These are phyloP conservation scores for Mucor plumbeus DNA, from an alignment of 371 early-diverging fungal species.

Conservation along the genomic window DNA sequence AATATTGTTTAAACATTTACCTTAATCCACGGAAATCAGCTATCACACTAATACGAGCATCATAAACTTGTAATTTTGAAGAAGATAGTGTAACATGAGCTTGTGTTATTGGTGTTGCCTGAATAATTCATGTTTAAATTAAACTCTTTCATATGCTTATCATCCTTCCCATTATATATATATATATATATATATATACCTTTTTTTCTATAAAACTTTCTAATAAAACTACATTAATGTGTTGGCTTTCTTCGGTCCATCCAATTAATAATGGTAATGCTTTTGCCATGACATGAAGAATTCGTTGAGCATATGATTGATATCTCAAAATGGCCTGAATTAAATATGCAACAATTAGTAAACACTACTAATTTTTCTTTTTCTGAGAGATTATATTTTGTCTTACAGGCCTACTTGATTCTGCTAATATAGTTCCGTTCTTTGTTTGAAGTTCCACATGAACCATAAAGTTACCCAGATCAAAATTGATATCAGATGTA, in stretches of 20 bases:
- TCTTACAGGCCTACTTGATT: slow-evolving; percentile 73
- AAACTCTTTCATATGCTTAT: slow-evolving; percentile 5
- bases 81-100: slow-evolving; percentile 73
- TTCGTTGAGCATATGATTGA: slow-evolving; percentile 71
- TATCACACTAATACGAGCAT: slow-evolving; percentile 66
- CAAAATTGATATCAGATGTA: slow-evolving; percentile 78
- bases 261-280: slow-evolving; percentile 75
- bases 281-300: slow-evolving; percentile 65
- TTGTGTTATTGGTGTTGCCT: slow-evolving; percentile 64
- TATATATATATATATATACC: slow-evolving; percentile 27
- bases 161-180: neutral
- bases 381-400: neutral
- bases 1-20: slow-evolving; percentile 13
- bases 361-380: neutral
- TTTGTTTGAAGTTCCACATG: slow-evolving; percentile 61
- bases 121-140: neutral
- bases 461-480: slow-evolving; percentile 89
- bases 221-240: slow-evolving; percentile 66
- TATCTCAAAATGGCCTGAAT: slow-evolving; percentile 75
- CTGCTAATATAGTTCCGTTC: slow-evolving; percentile 54
- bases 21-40: slow-evolving; percentile 77
- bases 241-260: slow-evolving; percentile 70
- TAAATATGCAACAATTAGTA: neutral
- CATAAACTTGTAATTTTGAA: slow-evolving; percentile 75
- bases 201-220: slow-evolving; percentile 73